These are phyloP conservation scores for Trichophyton verrucosum DNA, from an alignment of 2,329 filamentous ascomycete genomes.

Conservation along the genomic window DNA sequence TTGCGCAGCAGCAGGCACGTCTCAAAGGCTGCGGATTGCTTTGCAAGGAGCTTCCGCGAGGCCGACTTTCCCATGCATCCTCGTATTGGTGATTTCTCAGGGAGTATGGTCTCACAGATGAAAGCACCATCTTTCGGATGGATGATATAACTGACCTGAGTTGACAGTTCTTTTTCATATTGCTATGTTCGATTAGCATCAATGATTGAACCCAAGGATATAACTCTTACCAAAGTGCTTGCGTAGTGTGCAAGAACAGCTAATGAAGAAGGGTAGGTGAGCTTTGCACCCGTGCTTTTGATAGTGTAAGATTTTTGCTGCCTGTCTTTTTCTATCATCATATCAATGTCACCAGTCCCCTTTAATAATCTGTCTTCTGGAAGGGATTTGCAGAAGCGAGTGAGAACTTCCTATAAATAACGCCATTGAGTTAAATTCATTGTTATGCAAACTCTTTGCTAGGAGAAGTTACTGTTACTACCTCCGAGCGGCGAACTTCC, in stretches of 20 bases:
- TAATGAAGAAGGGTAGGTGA: constrained; percentile 66
- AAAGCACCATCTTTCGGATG: constrained; percentile 47
- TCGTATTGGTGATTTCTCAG: constrained; percentile 58
- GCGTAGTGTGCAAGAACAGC: constrained; percentile 61
- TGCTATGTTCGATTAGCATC: constrained; percentile 21
- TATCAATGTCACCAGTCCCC: constrained; percentile 47
- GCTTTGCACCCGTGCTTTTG: constrained; percentile 56
- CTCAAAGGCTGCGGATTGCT: constrained; percentile 79
- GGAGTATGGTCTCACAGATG: constrained; percentile 66
- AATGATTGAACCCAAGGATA: not conserved
- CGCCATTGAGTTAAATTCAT: not conserved
- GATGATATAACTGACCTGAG: constrained; percentile 50
- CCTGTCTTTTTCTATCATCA: constrained; percentile 42
- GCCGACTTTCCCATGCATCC: constrained; percentile 52
- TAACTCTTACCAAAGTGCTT: constrained; percentile 44
- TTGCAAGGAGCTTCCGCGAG: constrained; percentile 62
- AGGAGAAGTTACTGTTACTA: constrained; percentile 13
- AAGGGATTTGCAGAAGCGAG: constrained; percentile 61
- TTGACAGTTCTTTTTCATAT: constrained; percentile 36
- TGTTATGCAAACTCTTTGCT: no score
- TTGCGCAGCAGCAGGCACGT: constrained; percentile 59
- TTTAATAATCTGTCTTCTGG: constrained; percentile 60
- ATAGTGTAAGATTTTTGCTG: constrained; percentile 47
- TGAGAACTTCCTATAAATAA: constrained; percentile 42
- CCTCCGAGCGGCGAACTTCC: constrained; percentile 35